Evolutionary conservation across 495 filamentous ascomycete species (phyloP).

Genomic region (Platismatia glauca): DNA sequence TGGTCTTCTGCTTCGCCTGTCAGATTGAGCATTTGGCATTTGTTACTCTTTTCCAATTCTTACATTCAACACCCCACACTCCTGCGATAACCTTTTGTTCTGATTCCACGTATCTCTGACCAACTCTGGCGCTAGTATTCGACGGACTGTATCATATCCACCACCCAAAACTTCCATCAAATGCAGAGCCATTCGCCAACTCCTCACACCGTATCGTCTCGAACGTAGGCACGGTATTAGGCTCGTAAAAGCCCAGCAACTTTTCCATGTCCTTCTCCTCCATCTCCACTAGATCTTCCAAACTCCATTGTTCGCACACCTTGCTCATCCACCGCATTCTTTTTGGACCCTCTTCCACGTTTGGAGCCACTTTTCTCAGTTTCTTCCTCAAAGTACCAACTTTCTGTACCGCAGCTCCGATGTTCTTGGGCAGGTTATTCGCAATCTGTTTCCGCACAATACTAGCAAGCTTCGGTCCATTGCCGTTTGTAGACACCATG

Average conservation of each 20-base stretch:
- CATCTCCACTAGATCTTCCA: conserved; percentile 81
- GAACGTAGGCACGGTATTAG: conserved; percentile 37
- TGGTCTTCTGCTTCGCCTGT: background rate
- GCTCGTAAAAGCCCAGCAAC: conserved; percentile 59
- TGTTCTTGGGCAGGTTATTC: conserved; percentile 58
- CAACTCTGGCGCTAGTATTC: background rate
- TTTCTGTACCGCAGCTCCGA: conserved; percentile 73
- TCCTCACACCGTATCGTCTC: conserved; percentile 30
- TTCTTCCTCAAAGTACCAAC: conserved; percentile 73
- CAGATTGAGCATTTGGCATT: background rate
- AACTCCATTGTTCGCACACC: conserved; percentile 77
- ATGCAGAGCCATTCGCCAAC: conserved; percentile 14
- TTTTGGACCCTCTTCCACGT: conserved; percentile 64
- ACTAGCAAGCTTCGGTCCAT: conserved; percentile 84
- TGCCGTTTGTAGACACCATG: conserved; percentile 97
- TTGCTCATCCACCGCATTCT: conserved; percentile 94
- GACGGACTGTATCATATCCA: conserved; percentile 16
- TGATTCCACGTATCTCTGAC: background rate
- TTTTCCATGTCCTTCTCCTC: conserved; percentile 74
- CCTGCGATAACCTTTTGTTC: background rate
- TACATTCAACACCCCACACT: background rate
- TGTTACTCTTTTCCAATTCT: background rate
- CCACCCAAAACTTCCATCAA: conserved; percentile 33
- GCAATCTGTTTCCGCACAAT: conserved; percentile 80
- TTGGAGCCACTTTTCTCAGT: conserved; percentile 67